Evolutionary conservation across 2,329 filamentous ascomycete species (phyloP), one percentile per base, ranked within the genome.

Genomic region (Remersonia thermophila): DNA sequence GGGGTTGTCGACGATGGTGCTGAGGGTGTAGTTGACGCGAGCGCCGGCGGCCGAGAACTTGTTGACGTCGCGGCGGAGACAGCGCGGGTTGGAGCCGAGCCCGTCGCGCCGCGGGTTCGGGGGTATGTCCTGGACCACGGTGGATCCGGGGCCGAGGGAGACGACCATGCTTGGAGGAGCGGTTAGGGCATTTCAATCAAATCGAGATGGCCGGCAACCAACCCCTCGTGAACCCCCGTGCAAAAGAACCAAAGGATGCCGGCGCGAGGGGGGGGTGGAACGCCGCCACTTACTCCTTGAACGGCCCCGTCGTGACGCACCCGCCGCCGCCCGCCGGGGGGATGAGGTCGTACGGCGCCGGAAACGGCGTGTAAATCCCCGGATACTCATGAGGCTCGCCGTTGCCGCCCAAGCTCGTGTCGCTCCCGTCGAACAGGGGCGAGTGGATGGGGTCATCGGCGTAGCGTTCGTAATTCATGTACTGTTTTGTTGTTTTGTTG

Each of bases 371-470:
- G 4, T 44, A 33, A 27, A 53, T 29, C 14, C 51, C 51, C 11
- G 40, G 48, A 43, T 51, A 54, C 3, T 33, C 40, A 3, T 52
- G 47, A 0, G 45, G 44, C n/a, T 28, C 41, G 6, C 69, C 68
- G 36, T 69, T 63, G 7, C 67, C 65, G 15, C 62, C 63, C 58
- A 71, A 50, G 40, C 60, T 65, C 26, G 63, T 66, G 4, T 58
- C 58, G 35, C 66, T 67, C 37, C 71, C 72, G 42, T 71, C 69
- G 43, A 77, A 66, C 32, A 73, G 47, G 13, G 67, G 65, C 0
- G 69, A 71, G 46, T 66, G 60, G 37, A 54, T 41, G 0, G 63
- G 61, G 36, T 73, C 65, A 2, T 57, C 42, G 1, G 66, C 55
- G 49, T 65, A 67, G 42, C 62, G 64, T 13, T 63, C 62, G 59